Conservation (phyloP, 306 rosid species). For the Oemleria cerasiformis region DNA sequence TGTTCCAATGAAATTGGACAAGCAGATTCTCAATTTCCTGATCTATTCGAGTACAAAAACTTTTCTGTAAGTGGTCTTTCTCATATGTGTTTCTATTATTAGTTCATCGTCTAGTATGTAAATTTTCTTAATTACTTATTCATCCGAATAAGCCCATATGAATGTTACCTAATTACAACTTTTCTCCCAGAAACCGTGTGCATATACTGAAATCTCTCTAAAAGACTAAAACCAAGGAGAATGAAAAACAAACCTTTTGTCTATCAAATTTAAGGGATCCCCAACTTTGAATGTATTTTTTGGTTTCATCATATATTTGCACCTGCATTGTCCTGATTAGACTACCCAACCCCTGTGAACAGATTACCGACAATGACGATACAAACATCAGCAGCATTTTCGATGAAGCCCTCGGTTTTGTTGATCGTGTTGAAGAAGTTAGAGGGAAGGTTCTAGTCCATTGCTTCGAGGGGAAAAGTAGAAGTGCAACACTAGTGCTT, state of each 20-base stretch:
- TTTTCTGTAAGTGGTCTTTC: slow-evolving; percentile 60
- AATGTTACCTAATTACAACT: not conserved
- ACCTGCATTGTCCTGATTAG: slow-evolving; percentile 17
- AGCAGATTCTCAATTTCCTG: slow-evolving; percentile 89
- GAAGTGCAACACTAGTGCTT: slow-evolving; percentile 86
- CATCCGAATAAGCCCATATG: not conserved
- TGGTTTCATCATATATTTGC: not conserved
- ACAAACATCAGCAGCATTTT: slow-evolving; percentile 67
- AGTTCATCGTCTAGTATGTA: too few species aligned
- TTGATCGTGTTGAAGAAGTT: slow-evolving; percentile 61
- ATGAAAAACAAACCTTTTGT: too few species aligned
- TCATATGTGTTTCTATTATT: not conserved
- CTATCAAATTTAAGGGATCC: not conserved
- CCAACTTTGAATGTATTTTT: not conserved
- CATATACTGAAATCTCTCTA: not conserved
- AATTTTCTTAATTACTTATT: not conserved
- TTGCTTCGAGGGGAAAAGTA: slow-evolving; percentile 95
- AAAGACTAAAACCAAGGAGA: too few species aligned
- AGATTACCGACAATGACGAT: slow-evolving; percentile 76
- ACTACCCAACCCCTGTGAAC: slow-evolving; percentile 22
- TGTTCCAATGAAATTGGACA: slow-evolving; percentile 96
- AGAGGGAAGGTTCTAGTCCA: slow-evolving; percentile 83
- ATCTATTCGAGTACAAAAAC: slow-evolving; percentile 66
- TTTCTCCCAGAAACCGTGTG: not conserved
- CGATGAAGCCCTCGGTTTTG: slow-evolving; percentile 74